Evolutionary conservation across 257 asterid species (phyloP).

Genomic region (Nicotiana undulata): DNA sequence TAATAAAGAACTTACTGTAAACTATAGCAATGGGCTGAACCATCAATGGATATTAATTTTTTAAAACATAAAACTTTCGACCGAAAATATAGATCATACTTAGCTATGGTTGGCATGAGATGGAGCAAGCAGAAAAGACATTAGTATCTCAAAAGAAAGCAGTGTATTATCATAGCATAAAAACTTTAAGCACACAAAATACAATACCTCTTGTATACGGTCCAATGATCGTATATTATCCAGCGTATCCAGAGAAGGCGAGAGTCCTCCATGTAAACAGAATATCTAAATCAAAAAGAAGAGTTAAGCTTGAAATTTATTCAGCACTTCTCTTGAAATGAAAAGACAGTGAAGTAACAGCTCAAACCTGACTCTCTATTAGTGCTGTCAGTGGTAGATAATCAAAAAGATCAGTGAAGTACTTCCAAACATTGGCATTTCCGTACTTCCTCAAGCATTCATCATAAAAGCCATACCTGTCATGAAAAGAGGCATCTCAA

Average conservation of each 20-base stretch:
- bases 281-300: conserved; percentile 44
- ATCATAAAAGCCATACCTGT: conserved; percentile 94
- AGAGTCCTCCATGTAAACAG: conserved; percentile 97
- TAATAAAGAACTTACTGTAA: background rate
- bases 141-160: background rate
- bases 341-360: background rate
- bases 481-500: conserved; percentile 20
- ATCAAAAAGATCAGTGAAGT: conserved; percentile 92
- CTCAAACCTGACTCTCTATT: conserved; percentile 93
- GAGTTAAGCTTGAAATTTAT: background rate
- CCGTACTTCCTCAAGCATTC: conserved; percentile 98
- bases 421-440: conserved; percentile 97
- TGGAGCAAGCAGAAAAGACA: background rate
- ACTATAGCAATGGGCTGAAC: background rate
- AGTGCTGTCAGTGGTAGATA: conserved; percentile 96
- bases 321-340: conserved; percentile 12
- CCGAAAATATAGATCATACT: background rate
- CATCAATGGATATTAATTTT: background rate
- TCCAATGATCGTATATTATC: conserved; percentile 86
- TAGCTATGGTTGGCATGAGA: background rate
- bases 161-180: background rate
- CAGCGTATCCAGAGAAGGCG: conserved; percentile 91
- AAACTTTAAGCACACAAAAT: background rate
- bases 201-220: conserved; percentile 87
- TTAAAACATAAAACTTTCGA: background rate